Conservation (phyloP, 2,329 filamentous ascomycete genomes). For the Epichloe baconii region DNA sequence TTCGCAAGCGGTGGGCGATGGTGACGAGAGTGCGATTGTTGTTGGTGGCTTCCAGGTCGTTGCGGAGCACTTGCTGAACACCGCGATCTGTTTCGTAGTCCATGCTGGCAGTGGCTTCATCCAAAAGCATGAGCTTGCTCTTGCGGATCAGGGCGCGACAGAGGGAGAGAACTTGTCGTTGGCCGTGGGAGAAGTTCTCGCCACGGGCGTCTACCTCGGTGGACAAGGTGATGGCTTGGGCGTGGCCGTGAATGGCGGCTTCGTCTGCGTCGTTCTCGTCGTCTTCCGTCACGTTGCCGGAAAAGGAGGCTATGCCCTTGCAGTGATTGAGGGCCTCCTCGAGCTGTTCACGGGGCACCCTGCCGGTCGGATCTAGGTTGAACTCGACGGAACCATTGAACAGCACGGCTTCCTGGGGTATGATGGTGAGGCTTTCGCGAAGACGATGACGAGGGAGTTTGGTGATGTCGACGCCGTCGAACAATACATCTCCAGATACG, state of each 20-base stretch:
- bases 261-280: conserved; percentile 14
- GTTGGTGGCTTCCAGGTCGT: conserved; percentile 31
- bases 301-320: conserved; percentile 42
- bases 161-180: conserved; percentile 45
- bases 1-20: conserved; percentile 43
- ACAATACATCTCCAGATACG: conserved; percentile 37
- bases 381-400: conserved; percentile 39
- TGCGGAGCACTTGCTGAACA: conserved; percentile 39
- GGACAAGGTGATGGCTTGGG: conserved; percentile 22
- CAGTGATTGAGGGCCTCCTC: conserved; percentile 49
- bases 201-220: conserved; percentile 38
- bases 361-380: conserved; percentile 52
- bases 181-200: conserved; percentile 44
- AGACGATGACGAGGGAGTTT: conserved; percentile 35
- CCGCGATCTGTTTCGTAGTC: conserved; percentile 44
- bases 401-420: conserved; percentile 45
- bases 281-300: conserved; percentile 24
- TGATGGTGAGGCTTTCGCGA: conserved; percentile 41
- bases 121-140: conserved; percentile 41
- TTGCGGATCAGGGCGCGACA: conserved; percentile 41
- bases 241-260: conserved; percentile 5
- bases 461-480: conserved; percentile 43
- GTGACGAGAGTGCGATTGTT: conserved; percentile 40
- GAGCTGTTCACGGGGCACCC: conserved; percentile 39
- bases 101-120: conserved; percentile 48